Percentiles rank a stretch among this genome's conserved stretches.
Evolutionary conservation across 2,329 filamentous ascomycete species (phyloP).

Genomic region (Neonectria hederae): DNA sequence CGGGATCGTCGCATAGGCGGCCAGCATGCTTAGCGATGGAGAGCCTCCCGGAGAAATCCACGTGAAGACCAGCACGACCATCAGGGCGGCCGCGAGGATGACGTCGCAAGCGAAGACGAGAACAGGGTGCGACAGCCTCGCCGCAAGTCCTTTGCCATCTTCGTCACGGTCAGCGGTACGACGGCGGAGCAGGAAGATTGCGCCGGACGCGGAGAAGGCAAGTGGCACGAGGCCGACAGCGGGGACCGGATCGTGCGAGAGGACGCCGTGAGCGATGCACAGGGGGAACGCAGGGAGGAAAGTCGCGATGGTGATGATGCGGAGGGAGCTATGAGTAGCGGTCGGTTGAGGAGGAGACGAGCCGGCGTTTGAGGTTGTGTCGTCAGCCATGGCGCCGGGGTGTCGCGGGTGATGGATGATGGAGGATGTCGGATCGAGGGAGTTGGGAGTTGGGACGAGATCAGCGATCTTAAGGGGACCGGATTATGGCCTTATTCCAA

Average conservation of each 20-base stretch:
- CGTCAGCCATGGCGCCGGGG: slow-evolving; percentile 26
- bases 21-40: slow-evolving; percentile 51
- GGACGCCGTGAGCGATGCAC: slow-evolving; percentile 50
- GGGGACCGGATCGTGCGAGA: slow-evolving; percentile 48
- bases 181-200: slow-evolving; percentile 38
- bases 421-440: slow-evolving; percentile 1
- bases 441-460: neutral
- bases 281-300: slow-evolving; percentile 54
- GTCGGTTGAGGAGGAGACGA: slow-evolving; percentile 26
- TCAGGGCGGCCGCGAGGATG: slow-evolving; percentile 48
- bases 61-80: slow-evolving; percentile 53
- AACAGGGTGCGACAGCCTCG: slow-evolving; percentile 42
- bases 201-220: slow-evolving; percentile 46
- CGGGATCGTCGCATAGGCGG: slow-evolving; percentile 54
- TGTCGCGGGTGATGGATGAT: neutral
- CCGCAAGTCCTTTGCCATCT: slow-evolving; percentile 1
- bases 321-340: slow-evolving; percentile 41
- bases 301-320: slow-evolving; percentile 47
- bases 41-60: slow-evolving; percentile 46
- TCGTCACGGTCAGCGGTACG: slow-evolving; percentile 4
- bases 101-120: slow-evolving; percentile 51
- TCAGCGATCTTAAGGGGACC: neutral
- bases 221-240: slow-evolving; percentile 53
- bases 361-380: slow-evolving; percentile 23
- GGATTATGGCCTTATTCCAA: slow-evolving; percentile 14